These are phyloP conservation scores for Amaranthus palmeri DNA, from an alignment of 148 eudicot genomes.

Conservation along the genomic window DNA sequence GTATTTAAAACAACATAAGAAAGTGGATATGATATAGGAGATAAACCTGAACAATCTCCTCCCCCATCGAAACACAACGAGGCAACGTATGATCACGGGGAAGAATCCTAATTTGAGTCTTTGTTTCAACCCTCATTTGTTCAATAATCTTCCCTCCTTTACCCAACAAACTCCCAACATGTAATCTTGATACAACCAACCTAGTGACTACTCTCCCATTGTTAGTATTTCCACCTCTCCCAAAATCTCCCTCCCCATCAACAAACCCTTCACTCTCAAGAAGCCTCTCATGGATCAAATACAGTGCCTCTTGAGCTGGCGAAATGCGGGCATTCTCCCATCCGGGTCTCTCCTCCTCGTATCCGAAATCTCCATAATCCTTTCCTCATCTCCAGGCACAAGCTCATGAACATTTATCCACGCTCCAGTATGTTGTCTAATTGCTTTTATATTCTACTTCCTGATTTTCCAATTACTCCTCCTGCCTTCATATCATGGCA, in stretches of 20 bases:
- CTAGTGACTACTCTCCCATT: slow-evolving; percentile 69
- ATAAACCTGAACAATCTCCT: slow-evolving; percentile 98
- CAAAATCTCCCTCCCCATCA: slow-evolving; percentile 44
- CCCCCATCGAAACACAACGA: slow-evolving; percentile 79
- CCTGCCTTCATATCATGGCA: slow-evolving; percentile 84
- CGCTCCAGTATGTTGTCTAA: slow-evolving; percentile 94
- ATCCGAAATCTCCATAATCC: slow-evolving; percentile 91
- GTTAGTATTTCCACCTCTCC: slow-evolving; percentile 24
- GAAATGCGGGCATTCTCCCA: slow-evolving; percentile 82
- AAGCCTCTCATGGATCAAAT: slow-evolving; percentile 83
- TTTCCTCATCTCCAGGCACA: slow-evolving; percentile 81
- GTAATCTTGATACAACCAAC: slow-evolving; percentile 91
- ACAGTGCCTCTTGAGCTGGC: slow-evolving; percentile 94
- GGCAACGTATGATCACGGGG: slow-evolving; percentile 91
- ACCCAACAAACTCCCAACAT: slow-evolving; percentile 91
- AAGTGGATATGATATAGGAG: slow-evolving; percentile 17
- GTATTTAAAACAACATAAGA: slow-evolving; percentile 9
- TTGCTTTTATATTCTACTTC: slow-evolving; percentile 84
- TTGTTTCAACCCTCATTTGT: slow-evolving; percentile 96
- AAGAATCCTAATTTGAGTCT: slow-evolving; percentile 89
- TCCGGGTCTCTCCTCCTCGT: slow-evolving; percentile 87
- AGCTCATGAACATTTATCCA: slow-evolving; percentile 90
- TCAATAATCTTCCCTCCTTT: slow-evolving; percentile 98
- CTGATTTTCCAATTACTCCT: slow-evolving; percentile 86
- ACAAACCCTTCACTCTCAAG: slow-evolving; percentile 66